phyloP scores from a whole-genome alignment of 768 basidiomycete species.

The Tricholoma flavovirens region DNA sequence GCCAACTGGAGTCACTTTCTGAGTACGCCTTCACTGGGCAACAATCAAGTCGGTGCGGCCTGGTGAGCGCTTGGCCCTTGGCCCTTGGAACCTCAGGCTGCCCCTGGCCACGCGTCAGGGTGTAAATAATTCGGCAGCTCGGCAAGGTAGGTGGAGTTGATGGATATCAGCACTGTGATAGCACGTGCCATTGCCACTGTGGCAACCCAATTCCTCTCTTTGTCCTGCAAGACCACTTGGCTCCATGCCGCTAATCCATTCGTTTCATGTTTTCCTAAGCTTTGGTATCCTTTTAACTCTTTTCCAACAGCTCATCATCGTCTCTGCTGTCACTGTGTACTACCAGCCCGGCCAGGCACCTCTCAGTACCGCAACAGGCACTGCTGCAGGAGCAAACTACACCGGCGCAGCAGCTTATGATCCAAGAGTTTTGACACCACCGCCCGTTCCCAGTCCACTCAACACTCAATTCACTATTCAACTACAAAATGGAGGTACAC shows the following conservation, averaged over 20 bases:
- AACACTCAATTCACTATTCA: conserved; percentile 41
- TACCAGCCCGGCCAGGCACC: conserved; percentile 27
- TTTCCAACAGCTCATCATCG: not conserved
- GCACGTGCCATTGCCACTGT: not conserved
- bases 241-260: not conserved
- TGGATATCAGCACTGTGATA: not conserved
- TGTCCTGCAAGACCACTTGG: not conserved
- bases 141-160: too few relatives aligned
- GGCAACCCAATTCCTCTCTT: not conserved
- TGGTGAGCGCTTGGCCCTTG: too few relatives aligned
- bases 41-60: too few relatives aligned
- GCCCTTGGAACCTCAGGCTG: too few relatives aligned
- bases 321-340: conserved; percentile 30
- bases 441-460: conserved; percentile 43
- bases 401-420: conserved; percentile 52
- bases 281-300: conserved; percentile 9
- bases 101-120: too few relatives aligned
- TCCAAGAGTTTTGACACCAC: conserved; percentile 41
- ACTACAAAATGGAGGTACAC: conserved; percentile 30
- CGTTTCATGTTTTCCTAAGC: not conserved
- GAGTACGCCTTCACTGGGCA: too few relatives aligned
- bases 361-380: conserved; percentile 16
- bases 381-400: conserved; percentile 35
- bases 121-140: too few relatives aligned
- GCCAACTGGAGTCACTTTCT: too few relatives aligned